Base-by-base conservation (phyloP, 345 rosid species). In the Aquilaria sinensis region DNA sequence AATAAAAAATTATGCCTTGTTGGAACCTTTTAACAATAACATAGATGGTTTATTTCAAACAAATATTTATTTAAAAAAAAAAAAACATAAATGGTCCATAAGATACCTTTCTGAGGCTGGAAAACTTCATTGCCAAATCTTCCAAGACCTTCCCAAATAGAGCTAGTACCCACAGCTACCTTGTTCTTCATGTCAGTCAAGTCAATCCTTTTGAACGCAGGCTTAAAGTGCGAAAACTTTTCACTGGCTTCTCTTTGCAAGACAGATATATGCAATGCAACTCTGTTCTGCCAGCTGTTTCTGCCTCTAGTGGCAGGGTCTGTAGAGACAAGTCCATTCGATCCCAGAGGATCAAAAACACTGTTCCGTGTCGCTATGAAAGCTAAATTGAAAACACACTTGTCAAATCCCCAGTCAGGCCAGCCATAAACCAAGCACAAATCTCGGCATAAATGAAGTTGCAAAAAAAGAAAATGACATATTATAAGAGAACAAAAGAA, bases 241-340 rank as follows among this genome's bases (percentile, higher is more conserved):
- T 67, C 81, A 55, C 57, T 64, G 50, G 86, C 75, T 67, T 83
- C 86, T 58, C 78, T 83, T 55, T 71, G 88, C 47, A 85, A 65
- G 30, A 53, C 72, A 49, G 73, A 65, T 30, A 89, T 12, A 14
- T 47, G 66, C 59, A 86, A 77, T 47, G 74, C 74, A 62, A 80
- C 10, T 55, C 37, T 56, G 46, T 64, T 78, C 88, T 83, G 84
- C 30, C 82, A 37, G 43, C 43, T 37, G 43, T 37, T 37, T 37
- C 43, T 78, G 67, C 70, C 68, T 29, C 53, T 53, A 0, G 72
- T 65, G 33, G 68, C 30, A 46, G 62, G 61, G 33, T 65, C 72
- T 14, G 56, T 53, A 53, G 77, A 72, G 66, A 72, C 61, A 56
- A 59, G 61, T 56, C 70, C 75, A 53, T 68, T 73, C 12, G 76